Evolutionary conservation across 2,329 filamentous ascomycete species (phyloP).

Genomic region (Diaporthe ampelina): DNA sequence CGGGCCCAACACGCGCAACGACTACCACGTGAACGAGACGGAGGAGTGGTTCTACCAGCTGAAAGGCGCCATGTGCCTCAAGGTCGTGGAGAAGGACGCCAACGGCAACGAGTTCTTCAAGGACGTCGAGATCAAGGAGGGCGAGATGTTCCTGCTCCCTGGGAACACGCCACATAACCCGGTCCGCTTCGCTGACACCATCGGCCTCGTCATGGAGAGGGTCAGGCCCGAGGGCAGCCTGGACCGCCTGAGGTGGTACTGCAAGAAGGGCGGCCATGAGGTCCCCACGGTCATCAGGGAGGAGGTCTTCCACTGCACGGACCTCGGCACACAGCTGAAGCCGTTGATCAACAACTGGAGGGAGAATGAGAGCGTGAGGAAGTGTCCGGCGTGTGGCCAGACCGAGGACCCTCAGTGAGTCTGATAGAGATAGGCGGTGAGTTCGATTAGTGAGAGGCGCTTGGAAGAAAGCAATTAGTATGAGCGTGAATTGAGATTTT

Average conservation of each 20-base stretch:
- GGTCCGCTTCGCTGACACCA: constrained; percentile 43
- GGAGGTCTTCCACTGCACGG: constrained; percentile 44
- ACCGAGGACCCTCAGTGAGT: constrained; percentile 39
- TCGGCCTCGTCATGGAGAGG: constrained; percentile 45
- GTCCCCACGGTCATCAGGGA: constrained; percentile 42
- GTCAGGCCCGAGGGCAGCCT: constrained; percentile 42
- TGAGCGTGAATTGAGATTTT: neutral
- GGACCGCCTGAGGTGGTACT: constrained; percentile 45
- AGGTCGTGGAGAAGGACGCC: constrained; percentile 41
- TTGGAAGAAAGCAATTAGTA: neutral
- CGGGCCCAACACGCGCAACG: constrained; percentile 45
- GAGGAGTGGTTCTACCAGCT: constrained; percentile 46
- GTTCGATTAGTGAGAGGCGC: neutral
- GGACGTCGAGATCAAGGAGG: constrained; percentile 43
- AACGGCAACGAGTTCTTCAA: constrained; percentile 36
- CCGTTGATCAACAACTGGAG: constrained; percentile 44
- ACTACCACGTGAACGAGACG: constrained; percentile 46
- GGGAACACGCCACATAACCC: constrained; percentile 45
- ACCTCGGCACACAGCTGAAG: constrained; percentile 44
- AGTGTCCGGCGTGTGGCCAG: constrained; percentile 39
- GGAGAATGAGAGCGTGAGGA: constrained; percentile 42
- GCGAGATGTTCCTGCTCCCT: constrained; percentile 43
- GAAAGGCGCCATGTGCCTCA: constrained; percentile 45
- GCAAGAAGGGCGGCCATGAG: constrained; percentile 44
- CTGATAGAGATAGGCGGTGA: no score